phyloP scores from a whole-genome alignment of 805 yeast genomes.

The Ogataea kodamae region DNA sequence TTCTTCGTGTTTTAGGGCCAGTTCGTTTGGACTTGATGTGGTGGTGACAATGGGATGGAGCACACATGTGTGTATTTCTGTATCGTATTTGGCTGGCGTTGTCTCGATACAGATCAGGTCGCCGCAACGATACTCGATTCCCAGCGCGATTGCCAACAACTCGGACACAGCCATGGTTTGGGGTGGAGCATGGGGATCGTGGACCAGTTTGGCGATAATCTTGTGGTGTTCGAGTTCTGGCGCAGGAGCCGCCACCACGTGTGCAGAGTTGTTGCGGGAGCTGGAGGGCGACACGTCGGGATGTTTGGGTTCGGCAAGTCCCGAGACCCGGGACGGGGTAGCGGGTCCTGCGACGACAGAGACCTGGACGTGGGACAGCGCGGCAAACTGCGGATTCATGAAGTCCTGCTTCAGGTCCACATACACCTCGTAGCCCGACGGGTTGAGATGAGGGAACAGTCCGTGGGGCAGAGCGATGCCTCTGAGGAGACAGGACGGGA shows the following conservation, averaged over 20 bases:
- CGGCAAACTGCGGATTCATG: constrained; percentile 31
- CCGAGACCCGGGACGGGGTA: constrained; percentile 26
- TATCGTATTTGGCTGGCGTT: constrained; percentile 26
- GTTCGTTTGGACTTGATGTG: constrained; percentile 33
- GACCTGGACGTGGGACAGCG: constrained; percentile 45
- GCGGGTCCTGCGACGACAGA: constrained; percentile 53
- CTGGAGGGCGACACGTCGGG: constrained; percentile 4
- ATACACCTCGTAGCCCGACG: constrained; percentile 39
- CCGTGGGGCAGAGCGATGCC: constrained; percentile 56
- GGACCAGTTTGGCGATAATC: constrained; percentile 50
- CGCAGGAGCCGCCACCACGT: constrained; percentile 12
- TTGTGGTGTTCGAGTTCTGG: constrained; percentile 35
- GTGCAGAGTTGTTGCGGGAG: constrained; percentile 11
- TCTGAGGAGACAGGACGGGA: constrained; percentile 43
- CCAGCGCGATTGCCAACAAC: constrained; percentile 53
- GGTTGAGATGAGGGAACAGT: constrained; percentile 24
- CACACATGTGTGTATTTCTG: constrained; percentile 28
- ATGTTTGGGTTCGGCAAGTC: constrained; percentile 9
- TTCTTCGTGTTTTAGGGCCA: constrained; percentile 32
- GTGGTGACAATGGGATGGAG: constrained; percentile 55
- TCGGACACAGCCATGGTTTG: constrained; percentile 51
- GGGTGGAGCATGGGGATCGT: constrained; percentile 32
- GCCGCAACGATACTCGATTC: constrained; percentile 49
- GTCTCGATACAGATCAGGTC: constrained; percentile 48
- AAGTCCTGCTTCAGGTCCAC: constrained; percentile 38